These are phyloP conservation scores for Pisolithus tinctorius DNA, from an alignment of 768 basidiomycete genomes.

Conservation along the genomic window DNA sequence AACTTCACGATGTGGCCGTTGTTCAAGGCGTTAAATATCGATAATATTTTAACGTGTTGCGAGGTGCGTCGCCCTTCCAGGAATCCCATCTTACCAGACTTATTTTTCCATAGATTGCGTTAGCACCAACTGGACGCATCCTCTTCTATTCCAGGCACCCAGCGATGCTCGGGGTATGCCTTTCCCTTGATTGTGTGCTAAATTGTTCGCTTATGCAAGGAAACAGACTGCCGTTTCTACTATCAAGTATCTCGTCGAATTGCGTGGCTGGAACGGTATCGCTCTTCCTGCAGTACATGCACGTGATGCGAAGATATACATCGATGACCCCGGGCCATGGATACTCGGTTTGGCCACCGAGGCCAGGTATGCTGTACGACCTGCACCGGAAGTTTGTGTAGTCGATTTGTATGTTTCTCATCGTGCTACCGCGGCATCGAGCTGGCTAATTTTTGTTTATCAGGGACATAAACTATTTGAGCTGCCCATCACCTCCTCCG, in stretches of 20 bases:
- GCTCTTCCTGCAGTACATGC: conserved; percentile 77
- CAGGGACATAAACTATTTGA: conserved; percentile 82
- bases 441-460: conserved; percentile 6
- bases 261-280: conserved; percentile 90
- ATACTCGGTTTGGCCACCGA: conserved; percentile 88
- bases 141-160: conserved; percentile 87
- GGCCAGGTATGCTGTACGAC: conserved; percentile 69
- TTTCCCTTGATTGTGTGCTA: background rate
- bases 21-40: conserved; percentile 88
- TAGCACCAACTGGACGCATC: conserved; percentile 81
- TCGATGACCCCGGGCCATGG: conserved; percentile 96
- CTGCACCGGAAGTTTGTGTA: conserved; percentile 77
- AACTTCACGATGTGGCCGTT: conserved; percentile 98
- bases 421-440: conserved; percentile 1
- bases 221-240: conserved; percentile 79
- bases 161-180: conserved; percentile 76
- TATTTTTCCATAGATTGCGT: conserved; percentile 51
- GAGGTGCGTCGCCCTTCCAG: conserved; percentile 45
- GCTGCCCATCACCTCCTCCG: conserved; percentile 71
- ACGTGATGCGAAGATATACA: conserved; percentile 87
- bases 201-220: conserved; percentile 3
- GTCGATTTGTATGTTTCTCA: conserved; percentile 65
- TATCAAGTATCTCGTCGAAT: conserved; percentile 84
- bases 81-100: background rate
- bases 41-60: conserved; percentile 88